Percentiles rank a stretch among this genome's conserved stretches.
phyloP scores from a whole-genome alignment of 2,329 filamentous ascomycete species.

The Claviceps sp. region DNA sequence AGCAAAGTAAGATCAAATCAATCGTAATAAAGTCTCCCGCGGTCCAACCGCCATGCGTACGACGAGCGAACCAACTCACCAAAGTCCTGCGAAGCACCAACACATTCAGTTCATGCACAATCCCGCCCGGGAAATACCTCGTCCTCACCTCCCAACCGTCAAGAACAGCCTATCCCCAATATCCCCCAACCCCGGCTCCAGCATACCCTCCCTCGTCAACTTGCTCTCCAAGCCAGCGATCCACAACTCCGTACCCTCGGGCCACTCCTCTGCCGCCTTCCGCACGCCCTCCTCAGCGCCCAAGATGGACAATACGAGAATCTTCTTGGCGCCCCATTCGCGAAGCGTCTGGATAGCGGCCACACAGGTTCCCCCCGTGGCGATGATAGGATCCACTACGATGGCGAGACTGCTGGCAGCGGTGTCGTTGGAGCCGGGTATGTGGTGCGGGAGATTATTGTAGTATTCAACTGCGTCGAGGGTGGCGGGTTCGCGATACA shows the following conservation, averaged over 20 bases:
- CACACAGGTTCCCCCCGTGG: constrained; percentile 78
- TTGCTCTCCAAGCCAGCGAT: constrained; percentile 64
- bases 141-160: constrained; percentile 32
- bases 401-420: constrained; percentile 51
- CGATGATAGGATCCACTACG: constrained; percentile 83
- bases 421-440: constrained; percentile 22
- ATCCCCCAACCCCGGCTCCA: constrained; percentile 80
- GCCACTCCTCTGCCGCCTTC: constrained; percentile 64
- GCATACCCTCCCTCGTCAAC: constrained; percentile 72
- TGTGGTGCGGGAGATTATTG: constrained; percentile 82
- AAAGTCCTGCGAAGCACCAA: too few species aligned
- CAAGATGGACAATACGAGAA: constrained; percentile 65
- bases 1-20: too few species aligned
- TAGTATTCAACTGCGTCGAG: constrained; percentile 93
- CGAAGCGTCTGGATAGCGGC: constrained; percentile 80
- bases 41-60: too few species aligned
- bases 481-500: constrained; percentile 81
- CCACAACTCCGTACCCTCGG: constrained; percentile 66
- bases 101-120: neutral
- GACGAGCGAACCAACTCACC: neutral
- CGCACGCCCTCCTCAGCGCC: constrained; percentile 58
- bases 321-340: constrained; percentile 80
- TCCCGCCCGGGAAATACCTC: neutral
- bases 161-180: constrained; percentile 82
- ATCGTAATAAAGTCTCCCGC: too few species aligned